These are phyloP conservation scores for Backusella morwellensis DNA, from an alignment of 192 early-diverging fungal species.

Conservation along the genomic window DNA sequence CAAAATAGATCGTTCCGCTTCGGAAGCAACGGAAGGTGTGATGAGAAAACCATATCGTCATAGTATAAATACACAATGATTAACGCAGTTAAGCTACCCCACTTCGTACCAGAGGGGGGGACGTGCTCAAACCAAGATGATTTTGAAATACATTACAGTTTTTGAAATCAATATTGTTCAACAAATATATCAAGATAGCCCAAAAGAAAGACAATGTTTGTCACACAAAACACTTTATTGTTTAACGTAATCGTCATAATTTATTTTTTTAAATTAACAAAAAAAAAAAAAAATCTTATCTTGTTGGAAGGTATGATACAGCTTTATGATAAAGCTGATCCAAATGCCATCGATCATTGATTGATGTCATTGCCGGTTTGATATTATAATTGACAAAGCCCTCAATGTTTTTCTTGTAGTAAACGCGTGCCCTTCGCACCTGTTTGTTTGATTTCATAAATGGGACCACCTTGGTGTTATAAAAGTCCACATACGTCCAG, in stretches of 20 bases:
- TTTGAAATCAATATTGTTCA: too few relatives aligned
- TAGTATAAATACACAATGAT: neutral
- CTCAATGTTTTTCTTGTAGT: neutral
- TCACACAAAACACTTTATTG: neutral
- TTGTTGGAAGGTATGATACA: neutral
- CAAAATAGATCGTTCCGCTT: neutral
- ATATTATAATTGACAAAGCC: neutral
- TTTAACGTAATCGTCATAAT: too few relatives aligned
- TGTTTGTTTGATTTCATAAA: neutral
- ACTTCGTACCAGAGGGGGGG: neutral
- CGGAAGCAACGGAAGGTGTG: neutral
- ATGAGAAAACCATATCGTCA: neutral
- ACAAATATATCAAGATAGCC: too few relatives aligned
- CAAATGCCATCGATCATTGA: neutral
- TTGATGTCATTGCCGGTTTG: neutral
- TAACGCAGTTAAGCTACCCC: neutral
- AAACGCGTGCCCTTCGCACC: neutral
- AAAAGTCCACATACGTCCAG: neutral
- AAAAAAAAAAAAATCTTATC: neutral
- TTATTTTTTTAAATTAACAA: too few relatives aligned
- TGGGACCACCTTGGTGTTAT: neutral
- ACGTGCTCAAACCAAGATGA: neutral
- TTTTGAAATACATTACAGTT: too few relatives aligned
- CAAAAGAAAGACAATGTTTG: neutral
- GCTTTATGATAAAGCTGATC: neutral